Conservation (phyloP, 331 rosid genomes). For the Malus hybrid region DNA sequence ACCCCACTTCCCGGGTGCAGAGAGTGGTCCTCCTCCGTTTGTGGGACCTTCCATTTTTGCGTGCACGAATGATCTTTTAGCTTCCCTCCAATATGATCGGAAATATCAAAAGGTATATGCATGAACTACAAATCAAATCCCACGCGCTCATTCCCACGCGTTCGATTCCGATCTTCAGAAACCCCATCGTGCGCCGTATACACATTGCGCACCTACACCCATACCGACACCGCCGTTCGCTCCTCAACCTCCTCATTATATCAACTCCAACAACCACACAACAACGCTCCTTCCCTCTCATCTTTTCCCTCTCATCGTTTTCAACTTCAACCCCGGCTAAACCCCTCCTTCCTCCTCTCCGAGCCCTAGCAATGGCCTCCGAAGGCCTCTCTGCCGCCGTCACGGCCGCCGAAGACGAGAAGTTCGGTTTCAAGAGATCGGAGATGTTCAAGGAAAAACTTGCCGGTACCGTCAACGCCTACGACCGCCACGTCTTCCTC, state of each 20-base stretch:
- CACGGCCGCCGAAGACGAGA: constrained; percentile 30
- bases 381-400: constrained; percentile 17
- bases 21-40: neutral
- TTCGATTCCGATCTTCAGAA: neutral
- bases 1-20: neutral
- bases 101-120: neutral
- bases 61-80: neutral
- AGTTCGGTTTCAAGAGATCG: constrained; percentile 64
- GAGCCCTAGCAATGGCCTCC: constrained; percentile 39
- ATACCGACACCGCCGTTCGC: constrained; percentile 9
- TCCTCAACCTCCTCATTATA: neutral
- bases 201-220: constrained; percentile 18
- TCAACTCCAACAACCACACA: neutral
- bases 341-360: neutral
- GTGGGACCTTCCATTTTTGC: neutral
- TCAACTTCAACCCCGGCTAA: neutral
- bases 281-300: neutral
- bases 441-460: constrained; percentile 71
- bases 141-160: neutral
- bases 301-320: neutral
- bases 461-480: constrained; percentile 58
- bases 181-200: constrained; percentile 2
- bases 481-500: constrained; percentile 83
- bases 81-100: neutral
- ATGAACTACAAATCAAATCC: neutral